Evolutionary conservation across 2,329 filamentous ascomycete genomes (phyloP).

Genomic region (Polychaeton citri): DNA sequence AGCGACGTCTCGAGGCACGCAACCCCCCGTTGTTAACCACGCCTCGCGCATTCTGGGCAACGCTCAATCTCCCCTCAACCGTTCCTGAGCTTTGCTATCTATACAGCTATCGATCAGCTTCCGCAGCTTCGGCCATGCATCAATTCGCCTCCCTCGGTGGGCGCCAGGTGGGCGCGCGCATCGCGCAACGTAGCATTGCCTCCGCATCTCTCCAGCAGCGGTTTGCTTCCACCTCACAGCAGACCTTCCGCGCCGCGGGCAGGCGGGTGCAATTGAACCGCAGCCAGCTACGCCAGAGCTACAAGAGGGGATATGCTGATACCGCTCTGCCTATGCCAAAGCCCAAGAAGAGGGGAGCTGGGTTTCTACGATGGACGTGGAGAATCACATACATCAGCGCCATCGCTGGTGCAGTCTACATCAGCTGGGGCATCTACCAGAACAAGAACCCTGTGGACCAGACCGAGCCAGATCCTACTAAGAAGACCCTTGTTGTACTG

Average conservation of each 20-base stretch:
- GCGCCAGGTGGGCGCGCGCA: neutral
- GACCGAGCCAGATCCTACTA: slow-evolving; percentile 62
- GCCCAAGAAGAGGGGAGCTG: slow-evolving; percentile 44
- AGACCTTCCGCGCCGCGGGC: neutral
- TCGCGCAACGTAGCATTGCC: neutral
- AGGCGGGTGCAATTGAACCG: neutral
- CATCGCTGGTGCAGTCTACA: slow-evolving; percentile 54
- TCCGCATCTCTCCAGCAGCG: neutral
- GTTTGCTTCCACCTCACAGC: neutral
- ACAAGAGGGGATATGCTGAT: slow-evolving; percentile 20
- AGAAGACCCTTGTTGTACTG: slow-evolving; percentile 94
- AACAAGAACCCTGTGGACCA: slow-evolving; percentile 74
- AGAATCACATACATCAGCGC: slow-evolving; percentile 65
- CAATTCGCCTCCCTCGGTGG: neutral
- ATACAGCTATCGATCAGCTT: no score
- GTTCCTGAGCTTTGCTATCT: no score
- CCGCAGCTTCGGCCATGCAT: no score
- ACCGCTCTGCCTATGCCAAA: slow-evolving; percentile 9
- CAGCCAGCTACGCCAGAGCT: slow-evolving; percentile 7
- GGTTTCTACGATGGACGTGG: slow-evolving; percentile 69
- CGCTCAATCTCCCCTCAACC: no score
- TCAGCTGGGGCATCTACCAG: slow-evolving; percentile 70
- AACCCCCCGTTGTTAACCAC: no score
- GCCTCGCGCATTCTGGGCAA: no score
- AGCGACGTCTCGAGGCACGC: no score